Conservation (phyloP, 306 rosid species). For the Trichosanthes cucumerina region DNA sequence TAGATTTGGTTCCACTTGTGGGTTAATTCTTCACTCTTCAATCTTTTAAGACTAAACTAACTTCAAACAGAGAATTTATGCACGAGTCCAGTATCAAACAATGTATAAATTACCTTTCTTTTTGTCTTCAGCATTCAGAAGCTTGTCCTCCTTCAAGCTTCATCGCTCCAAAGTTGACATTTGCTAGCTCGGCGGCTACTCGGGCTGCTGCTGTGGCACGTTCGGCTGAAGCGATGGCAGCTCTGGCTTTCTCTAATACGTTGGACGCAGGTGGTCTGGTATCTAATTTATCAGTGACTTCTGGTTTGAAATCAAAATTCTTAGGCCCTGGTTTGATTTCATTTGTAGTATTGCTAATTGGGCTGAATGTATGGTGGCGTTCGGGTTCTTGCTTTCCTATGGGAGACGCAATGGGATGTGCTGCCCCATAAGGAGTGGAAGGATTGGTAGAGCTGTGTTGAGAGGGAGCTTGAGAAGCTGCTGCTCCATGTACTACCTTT, state of each 20-base stretch:
- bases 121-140: slow-evolving; percentile 22
- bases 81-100: not conserved
- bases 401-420: slow-evolving; percentile 19
- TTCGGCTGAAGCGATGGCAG: slow-evolving; percentile 81
- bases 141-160: slow-evolving; percentile 34
- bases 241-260: slow-evolving; percentile 68
- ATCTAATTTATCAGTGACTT: slow-evolving; percentile 28
- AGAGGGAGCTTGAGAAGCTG: slow-evolving; percentile 27
- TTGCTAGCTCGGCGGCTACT: slow-evolving; percentile 61
- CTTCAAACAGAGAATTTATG: not conserved
- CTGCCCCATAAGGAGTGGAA: slow-evolving; percentile 21
- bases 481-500: slow-evolving; percentile 35
- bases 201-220: slow-evolving; percentile 84
- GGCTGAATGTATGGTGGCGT: slow-evolving; percentile 24
- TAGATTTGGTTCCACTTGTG: not conserved
- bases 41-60: not conserved
- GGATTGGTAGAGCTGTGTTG: slow-evolving; percentile 27
- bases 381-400: slow-evolving; percentile 30
- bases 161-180: slow-evolving; percentile 31
- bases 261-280: slow-evolving; percentile 37
- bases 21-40: not conserved
- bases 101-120: not conserved
- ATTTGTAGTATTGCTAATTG: slow-evolving; percentile 11
- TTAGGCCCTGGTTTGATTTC: slow-evolving; percentile 51
- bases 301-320: slow-evolving; percentile 15